Conservation (phyloP, 2,329 filamentous ascomycete genomes). For the Trichoderma breve region DNA sequence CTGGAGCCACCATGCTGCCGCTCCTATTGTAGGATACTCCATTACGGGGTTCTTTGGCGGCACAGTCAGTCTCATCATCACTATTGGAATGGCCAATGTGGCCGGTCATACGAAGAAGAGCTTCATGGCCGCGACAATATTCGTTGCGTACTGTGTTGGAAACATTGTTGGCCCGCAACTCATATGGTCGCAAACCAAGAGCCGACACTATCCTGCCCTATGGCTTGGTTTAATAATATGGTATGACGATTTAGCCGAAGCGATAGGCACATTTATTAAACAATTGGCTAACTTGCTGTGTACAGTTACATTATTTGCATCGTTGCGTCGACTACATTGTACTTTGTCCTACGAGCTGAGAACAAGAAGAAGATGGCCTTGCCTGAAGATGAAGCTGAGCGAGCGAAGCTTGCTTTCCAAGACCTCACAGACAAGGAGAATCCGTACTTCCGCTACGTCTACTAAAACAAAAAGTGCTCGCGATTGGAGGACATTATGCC, state of each 20-base stretch:
- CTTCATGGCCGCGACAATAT: conserved; percentile 70
- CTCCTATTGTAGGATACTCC: conserved; percentile 68
- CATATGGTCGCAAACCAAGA: conserved; percentile 63
- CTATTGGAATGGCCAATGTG: conserved; percentile 62
- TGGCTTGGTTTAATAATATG: conserved; percentile 67
- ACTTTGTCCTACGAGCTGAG: conserved; percentile 56
- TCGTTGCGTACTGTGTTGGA: conserved; percentile 71
- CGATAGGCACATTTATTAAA: neutral
- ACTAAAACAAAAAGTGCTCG: conserved; percentile 21
- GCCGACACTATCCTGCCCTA: conserved; percentile 65
- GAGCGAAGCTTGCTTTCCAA: conserved; percentile 63
- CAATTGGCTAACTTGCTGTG: neutral
- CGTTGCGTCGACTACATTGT: conserved; percentile 52
- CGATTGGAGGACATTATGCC: neutral
- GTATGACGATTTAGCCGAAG: conserved; percentile 32
- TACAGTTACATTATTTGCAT: conserved; percentile 65
- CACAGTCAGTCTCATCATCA: conserved; percentile 60
- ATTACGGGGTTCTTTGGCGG: conserved; percentile 72
- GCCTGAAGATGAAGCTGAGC: conserved; percentile 55
- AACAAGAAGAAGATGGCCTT: conserved; percentile 53
- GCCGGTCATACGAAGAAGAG: conserved; percentile 77
- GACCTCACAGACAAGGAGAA: conserved; percentile 70
- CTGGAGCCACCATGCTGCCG: conserved; percentile 63
- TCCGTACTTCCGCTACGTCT: conserved; percentile 61
- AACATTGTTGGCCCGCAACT: conserved; percentile 76